A percentile compares a stretch with the other conserved stretches of the same genome.
Evolutionary conservation across 2,329 filamentous ascomycete species (phyloP).

Genomic region (Clonostachys solani): DNA sequence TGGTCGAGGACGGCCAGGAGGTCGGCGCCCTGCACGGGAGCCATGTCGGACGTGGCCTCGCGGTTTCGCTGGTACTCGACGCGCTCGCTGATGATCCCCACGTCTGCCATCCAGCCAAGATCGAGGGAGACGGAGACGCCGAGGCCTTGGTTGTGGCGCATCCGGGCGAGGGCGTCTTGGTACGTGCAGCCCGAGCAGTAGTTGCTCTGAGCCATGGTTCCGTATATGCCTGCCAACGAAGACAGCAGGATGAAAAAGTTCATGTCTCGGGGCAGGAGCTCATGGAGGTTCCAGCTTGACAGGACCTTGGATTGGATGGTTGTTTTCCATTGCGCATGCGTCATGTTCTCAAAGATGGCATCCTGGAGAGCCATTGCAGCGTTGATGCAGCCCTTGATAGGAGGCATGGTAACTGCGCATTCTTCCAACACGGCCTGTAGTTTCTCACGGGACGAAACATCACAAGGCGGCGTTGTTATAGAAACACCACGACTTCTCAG

Average conservation of each 20-base stretch:
- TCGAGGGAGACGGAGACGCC: slow-evolving; percentile 5
- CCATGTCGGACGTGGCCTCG: slow-evolving; percentile 1
- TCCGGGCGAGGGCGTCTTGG: slow-evolving; percentile 15
- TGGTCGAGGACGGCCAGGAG: slow-evolving; percentile 1
- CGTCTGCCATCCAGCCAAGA: slow-evolving; percentile 11
- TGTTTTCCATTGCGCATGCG: slow-evolving; percentile 11
- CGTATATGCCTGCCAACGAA: slow-evolving; percentile 25
- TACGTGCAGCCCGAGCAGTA: slow-evolving; percentile 28
- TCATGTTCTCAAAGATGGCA: slow-evolving; percentile 16
- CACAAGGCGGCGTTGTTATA: not conserved
- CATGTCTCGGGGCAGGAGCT: slow-evolving; percentile 4
- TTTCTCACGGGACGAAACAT: not conserved
- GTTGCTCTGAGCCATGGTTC: slow-evolving; percentile 26
- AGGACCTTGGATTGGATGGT: slow-evolving; percentile 21
- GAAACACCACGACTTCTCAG: not conserved
- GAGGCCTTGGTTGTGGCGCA: no score
- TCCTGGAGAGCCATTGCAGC: slow-evolving; percentile 16
- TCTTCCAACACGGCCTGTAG: not conserved
- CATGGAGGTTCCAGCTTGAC: slow-evolving; percentile 19
- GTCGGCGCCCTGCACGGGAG: slow-evolving; percentile 3
- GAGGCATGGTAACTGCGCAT: slow-evolving; percentile 5
- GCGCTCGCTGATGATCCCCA: slow-evolving; percentile 15
- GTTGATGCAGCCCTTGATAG: slow-evolving; percentile 13
- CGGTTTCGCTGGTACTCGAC: slow-evolving; percentile 1
- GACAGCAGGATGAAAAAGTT: slow-evolving; percentile 33